Percentiles rank a stretch among this genome's conserved stretches.
Conservation (phyloP, 2,329 filamentous ascomycete genomes). For the Hawksworthiomyces lignivorus region DNA sequence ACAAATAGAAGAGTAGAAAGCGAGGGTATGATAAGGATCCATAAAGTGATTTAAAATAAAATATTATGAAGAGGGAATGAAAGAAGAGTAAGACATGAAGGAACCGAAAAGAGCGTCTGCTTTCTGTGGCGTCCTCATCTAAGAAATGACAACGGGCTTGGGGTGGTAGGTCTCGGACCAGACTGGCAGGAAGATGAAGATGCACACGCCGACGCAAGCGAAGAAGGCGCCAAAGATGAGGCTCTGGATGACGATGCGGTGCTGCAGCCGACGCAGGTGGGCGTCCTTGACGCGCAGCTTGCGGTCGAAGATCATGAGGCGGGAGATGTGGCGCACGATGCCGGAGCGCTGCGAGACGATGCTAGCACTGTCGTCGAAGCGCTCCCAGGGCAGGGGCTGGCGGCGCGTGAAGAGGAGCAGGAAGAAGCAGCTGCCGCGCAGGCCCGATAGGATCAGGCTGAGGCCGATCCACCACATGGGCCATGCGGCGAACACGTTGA, state of each 20-base stretch:
- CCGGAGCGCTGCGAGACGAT: conserved; percentile 17
- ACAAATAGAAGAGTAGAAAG: no score
- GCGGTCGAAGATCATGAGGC: conserved; percentile 40
- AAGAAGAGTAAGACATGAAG: not conserved
- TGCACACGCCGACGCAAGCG: conserved; percentile 25
- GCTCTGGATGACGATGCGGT: conserved; percentile 36
- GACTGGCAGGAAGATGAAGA: conserved; percentile 37
- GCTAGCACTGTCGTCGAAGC: conserved; percentile 31
- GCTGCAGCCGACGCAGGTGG: conserved; percentile 33
- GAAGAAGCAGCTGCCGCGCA: conserved; percentile 40
- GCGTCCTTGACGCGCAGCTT: conserved; percentile 37
- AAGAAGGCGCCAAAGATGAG: conserved; percentile 30
- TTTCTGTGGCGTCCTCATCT: no score
- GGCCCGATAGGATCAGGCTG: conserved; percentile 34
- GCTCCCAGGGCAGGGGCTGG: conserved; percentile 40
- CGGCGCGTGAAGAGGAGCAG: conserved; percentile 37
- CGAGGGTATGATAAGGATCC: no score
- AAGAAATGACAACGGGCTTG: no score
- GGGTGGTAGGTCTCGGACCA: conserved; percentile 27
- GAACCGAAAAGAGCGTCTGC: not conserved
- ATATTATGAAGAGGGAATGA: not conserved
- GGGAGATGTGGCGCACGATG: conserved; percentile 24
- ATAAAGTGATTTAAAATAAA: not conserved
- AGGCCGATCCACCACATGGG: conserved; percentile 38
- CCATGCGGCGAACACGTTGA: conserved; percentile 34